Evolutionary conservation across 257 asterid genomes (phyloP), one percentile per base, ranked within the genome.

Genomic region (Rubia yunnanensis): DNA sequence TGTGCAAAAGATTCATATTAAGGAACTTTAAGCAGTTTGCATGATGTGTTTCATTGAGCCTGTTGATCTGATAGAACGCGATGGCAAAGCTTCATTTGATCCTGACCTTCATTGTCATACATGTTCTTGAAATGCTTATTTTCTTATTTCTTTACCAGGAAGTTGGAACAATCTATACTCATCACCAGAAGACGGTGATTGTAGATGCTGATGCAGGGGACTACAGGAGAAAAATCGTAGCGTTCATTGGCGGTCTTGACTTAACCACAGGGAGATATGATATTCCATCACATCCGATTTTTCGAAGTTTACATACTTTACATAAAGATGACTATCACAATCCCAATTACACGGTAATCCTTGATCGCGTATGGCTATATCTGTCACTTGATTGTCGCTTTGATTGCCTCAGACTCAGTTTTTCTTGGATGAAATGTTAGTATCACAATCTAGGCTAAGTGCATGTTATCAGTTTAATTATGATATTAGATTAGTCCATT

Each of bases 211-310:
- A 79, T 61, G 88, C 88, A 3, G 83, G 82, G 36, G 64, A 83
- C 13, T 67, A 52, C 56, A 78, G 76, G 79, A 77, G 97, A 73
- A 89, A 83, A 70, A 78, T 92, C 65, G 36, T 80, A 65, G 92
- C 96, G 58, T 92, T 89, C 71, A 79, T 92, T 60, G 98, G 98
- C 50, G 98, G 98, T 28, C 92, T 92, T 72, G 98, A 92, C 74
- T 79, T 92, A 31, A 85, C 95, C 83, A 85, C 74, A 48, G 98
- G 98, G 65, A 83, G 98, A 82, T 92, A 89, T 68, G 98, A 92
- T 75, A 92, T 92, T 34, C 95, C 89, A 49, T 58, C 82, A 4
- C 98, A 89, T 68, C 84, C 85, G 28, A 32, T 92, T 35, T 89
- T 84, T 68, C 77, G 79, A 75, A 84, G 96, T 3, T 72, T 92